Percentiles rank a stretch among this genome's conserved stretches.
phyloP scores from a whole-genome alignment of 179 eudicot species.

The Camellia oleifera region DNA sequence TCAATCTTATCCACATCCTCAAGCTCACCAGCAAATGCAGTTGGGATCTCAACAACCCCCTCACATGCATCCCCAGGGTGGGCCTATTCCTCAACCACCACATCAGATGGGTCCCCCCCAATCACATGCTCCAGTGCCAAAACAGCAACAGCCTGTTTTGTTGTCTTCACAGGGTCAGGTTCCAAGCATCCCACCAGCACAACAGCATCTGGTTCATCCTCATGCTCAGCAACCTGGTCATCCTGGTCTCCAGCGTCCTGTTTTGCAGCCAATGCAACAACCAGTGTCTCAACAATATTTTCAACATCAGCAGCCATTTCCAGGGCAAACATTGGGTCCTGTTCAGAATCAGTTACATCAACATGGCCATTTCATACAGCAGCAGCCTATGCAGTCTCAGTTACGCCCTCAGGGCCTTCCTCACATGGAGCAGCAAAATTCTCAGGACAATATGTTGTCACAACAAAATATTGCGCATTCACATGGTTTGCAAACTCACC shows the following conservation, averaged over 20 bases:
- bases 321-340: constrained; percentile 42
- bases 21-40: constrained; percentile 50
- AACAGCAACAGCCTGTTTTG: constrained; percentile 49
- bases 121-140: constrained; percentile 40
- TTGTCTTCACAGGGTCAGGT: constrained; percentile 52
- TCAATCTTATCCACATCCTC: constrained; percentile 70
- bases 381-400: constrained; percentile 49
- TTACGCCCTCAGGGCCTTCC: constrained; percentile 40
- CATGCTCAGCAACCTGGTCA: constrained; percentile 54
- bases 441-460: constrained; percentile 31
- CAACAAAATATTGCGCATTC: constrained; percentile 39
- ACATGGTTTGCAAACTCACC: constrained; percentile 42
- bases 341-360: constrained; percentile 36
- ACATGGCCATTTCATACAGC: constrained; percentile 27
- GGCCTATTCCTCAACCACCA: constrained; percentile 46
- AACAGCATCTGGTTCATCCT: constrained; percentile 44
- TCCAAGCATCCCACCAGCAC: constrained; percentile 38
- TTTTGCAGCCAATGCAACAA: constrained; percentile 54
- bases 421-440: constrained; percentile 22
- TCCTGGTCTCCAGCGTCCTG: constrained; percentile 57
- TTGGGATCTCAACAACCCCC: constrained; percentile 44
- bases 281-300: constrained; percentile 45
- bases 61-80: constrained; percentile 36
- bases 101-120: constrained; percentile 58
- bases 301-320: constrained; percentile 52